Conservation (phyloP, 2,329 filamentous ascomycete species). For the Chaetomiaceae sp. region DNA sequence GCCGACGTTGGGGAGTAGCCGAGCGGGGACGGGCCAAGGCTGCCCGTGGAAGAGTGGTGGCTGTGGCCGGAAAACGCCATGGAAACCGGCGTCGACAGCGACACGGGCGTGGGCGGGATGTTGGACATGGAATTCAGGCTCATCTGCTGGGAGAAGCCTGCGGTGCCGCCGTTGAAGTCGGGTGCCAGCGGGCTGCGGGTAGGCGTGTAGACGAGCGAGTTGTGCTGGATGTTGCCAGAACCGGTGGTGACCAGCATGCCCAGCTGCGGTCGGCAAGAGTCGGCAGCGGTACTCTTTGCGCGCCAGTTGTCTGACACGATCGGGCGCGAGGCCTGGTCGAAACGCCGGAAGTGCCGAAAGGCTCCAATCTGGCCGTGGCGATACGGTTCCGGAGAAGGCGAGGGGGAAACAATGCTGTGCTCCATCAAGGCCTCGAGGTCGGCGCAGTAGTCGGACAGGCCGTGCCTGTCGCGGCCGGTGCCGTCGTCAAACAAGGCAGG, state of each 20-base stretch:
- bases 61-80: not conserved
- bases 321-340: constrained; percentile 7
- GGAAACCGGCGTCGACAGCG: not conserved
- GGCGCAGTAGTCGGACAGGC: constrained; percentile 1
- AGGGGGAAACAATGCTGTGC: no score
- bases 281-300: not conserved
- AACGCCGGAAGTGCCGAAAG: constrained; percentile 5
- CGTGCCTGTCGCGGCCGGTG: not conserved
- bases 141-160: not conserved
- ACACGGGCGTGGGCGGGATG: constrained; percentile 9
- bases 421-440: not conserved
- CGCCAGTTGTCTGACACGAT: constrained; percentile 13
- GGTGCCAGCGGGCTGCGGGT: constrained; percentile 2
- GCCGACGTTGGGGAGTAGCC: not conserved
- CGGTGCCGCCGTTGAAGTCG: not conserved
- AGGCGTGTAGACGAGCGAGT: not conserved
- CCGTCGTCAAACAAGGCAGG: not conserved
- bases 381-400: not conserved
- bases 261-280: not conserved
- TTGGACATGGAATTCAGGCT: not conserved
- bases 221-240: not conserved
- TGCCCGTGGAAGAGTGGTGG: constrained; percentile 1
- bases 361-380: constrained; percentile 5
- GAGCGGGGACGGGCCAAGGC: not conserved
- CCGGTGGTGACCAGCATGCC: not conserved